A percentile compares a stretch with the other conserved stretches of the same genome.
Conservation (phyloP, 306 rosid species). For the Carpinus viminea region DNA sequence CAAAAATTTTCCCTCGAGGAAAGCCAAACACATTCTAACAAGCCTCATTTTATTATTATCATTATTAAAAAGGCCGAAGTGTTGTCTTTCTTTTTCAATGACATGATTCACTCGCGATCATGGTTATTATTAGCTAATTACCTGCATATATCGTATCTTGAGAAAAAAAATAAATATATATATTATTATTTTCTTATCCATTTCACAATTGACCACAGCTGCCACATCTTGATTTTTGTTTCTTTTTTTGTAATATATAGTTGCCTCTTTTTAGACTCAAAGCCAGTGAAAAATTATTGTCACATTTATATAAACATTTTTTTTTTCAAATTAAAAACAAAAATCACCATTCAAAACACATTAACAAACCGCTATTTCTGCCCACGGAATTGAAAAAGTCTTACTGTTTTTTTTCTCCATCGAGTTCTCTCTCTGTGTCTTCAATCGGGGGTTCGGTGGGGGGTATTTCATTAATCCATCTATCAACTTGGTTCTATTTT, state of each 20-base stretch:
- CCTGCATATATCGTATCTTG: too few relatives aligned
- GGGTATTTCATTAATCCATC: not conserved
- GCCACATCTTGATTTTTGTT: not conserved
- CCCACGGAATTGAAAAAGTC: not conserved
- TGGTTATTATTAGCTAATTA: too few relatives aligned
- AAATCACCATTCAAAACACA: not conserved
- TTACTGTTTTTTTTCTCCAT: not conserved
- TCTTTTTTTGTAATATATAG: not conserved
- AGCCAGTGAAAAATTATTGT: not conserved
- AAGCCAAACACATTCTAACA: too few relatives aligned
- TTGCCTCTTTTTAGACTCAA: not conserved
- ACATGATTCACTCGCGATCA: too few relatives aligned
- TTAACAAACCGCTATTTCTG: too few relatives aligned
- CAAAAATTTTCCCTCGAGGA: too few relatives aligned
- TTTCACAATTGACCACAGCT: not conserved
- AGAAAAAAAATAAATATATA: too few relatives aligned
- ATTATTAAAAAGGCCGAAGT: too few relatives aligned
- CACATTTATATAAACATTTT: too few relatives aligned
- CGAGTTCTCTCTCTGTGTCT: not conserved
- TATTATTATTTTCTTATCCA: not conserved
- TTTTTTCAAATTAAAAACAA: too few relatives aligned
- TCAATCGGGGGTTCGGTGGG: not conserved
- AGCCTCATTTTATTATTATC: not conserved
- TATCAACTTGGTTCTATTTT: conserved; percentile 27
- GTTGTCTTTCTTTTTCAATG: too few relatives aligned